Evolutionary conservation across 805 yeast genomes (phyloP), one percentile per base, ranked within the genome.

Genomic region (Cyberlindnera galapagoensis): DNA sequence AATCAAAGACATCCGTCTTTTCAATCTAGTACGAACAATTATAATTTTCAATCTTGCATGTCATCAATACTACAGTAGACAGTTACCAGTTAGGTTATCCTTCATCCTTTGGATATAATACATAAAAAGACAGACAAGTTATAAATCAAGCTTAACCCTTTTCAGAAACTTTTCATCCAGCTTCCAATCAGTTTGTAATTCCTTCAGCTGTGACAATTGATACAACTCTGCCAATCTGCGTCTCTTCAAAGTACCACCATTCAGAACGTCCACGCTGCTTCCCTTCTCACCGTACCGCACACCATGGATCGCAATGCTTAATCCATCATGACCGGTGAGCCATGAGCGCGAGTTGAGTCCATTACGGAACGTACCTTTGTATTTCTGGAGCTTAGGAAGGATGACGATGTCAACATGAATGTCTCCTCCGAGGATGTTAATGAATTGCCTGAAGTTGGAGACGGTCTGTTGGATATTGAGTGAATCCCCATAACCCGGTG

Each of bases 291-390:
- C 56, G 25, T 59, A 49, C 12, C 56, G 46, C 10, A 63, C 56
- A 7, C 59, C 53, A 42, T 70, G 72, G 3, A 92, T 62, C 5
- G 80, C 76, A 35, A 69, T 65, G 24, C 94, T 80, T 27, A 77
- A 68, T 2, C 98, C 98, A 50, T 82, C 85, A 52, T 90, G 98
- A 6, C 58, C 58, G 2, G 54, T 51, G n/a, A n/a, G n/a, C 97
- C 97, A 90, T 4, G 73, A 56, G 31, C 97, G 68, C 2, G 95
- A 75, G 47, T 76, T 74, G 39, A 88, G 59, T 6, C 82, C 88
- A 55, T 82, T 67, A 29, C 82, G 68, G 49, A 56, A 77, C 22
- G 69, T 62, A 1, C 95, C 94, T 13, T 59, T 54, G 50, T 92
- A 90, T 21, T 48, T 39, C n/a, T 63, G 61, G 28, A 92, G 60